These are phyloP conservation scores for Fusarium sp. DNA, from an alignment of 2,329 filamentous ascomycete species.

Conservation along the genomic window DNA sequence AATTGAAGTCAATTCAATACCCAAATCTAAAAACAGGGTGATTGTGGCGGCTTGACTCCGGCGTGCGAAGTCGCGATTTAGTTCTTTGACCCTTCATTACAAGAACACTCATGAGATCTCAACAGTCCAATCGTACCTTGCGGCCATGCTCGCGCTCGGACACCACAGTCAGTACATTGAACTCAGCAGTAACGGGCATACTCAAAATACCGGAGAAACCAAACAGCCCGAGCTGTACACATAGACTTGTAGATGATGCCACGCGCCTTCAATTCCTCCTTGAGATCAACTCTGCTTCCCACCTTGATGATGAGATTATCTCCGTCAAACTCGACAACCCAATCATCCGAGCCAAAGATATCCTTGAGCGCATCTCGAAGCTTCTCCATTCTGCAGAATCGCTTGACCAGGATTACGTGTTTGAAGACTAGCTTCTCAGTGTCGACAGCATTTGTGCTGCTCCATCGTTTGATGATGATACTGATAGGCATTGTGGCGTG, in stretches of 20 bases:
- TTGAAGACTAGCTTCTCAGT: background rate
- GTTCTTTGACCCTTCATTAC: background rate
- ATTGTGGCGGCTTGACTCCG: fast-evolving
- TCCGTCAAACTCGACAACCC: background rate
- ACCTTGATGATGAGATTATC: background rate
- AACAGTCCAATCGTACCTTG: background rate
- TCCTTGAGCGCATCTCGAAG: background rate
- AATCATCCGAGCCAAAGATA: background rate
- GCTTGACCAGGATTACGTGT: background rate
- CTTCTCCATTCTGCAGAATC: background rate
- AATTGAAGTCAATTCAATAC: fast-evolving
- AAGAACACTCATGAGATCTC: background rate
- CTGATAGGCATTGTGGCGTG: background rate
- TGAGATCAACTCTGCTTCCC: background rate
- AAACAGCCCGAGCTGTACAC: background rate
- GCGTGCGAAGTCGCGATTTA: background rate
- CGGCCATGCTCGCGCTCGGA: background rate
- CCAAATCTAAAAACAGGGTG: fast-evolving
- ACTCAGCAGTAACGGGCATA: background rate
- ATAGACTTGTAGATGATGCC: background rate
- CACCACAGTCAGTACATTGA: background rate
- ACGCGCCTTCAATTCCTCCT: background rate
- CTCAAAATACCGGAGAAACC: background rate
- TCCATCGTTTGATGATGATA: background rate
- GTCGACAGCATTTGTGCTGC: background rate